These are phyloP conservation scores for Hanseniaspora osmophila DNA, from an alignment of 805 yeast genomes.

Conservation along the genomic window DNA sequence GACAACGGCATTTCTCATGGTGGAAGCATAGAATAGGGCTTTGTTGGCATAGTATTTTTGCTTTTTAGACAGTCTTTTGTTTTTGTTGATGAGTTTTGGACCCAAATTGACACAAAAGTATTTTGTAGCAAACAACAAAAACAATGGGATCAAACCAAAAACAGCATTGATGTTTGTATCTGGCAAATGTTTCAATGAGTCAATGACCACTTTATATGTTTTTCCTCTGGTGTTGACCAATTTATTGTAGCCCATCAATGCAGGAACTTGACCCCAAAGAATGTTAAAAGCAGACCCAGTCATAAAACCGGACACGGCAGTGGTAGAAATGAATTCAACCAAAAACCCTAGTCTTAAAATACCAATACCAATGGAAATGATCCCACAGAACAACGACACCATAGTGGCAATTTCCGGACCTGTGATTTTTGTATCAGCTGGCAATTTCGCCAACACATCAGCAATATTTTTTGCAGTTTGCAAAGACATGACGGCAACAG, in stretches of 20 bases:
- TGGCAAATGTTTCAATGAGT: slow-evolving; percentile 58
- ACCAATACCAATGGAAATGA: slow-evolving; percentile 72
- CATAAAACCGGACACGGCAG: slow-evolving; percentile 91
- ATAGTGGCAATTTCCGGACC: slow-evolving; percentile 60
- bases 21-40: slow-evolving; percentile 54
- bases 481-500: slow-evolving; percentile 89
- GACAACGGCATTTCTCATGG: slow-evolving; percentile 69
- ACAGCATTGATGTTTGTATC: slow-evolving; percentile 70
- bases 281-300: slow-evolving; percentile 84
- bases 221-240: slow-evolving; percentile 59
- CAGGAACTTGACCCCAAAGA: slow-evolving; percentile 75
- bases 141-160: slow-evolving; percentile 66
- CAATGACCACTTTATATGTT: slow-evolving; percentile 54
- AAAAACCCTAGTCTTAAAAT: slow-evolving; percentile 73
- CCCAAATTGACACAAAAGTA: slow-evolving; percentile 39
- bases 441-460: slow-evolving; percentile 32
- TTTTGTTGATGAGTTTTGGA: slow-evolving; percentile 49
- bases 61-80: slow-evolving; percentile 19
- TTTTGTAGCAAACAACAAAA: slow-evolving; percentile 62
- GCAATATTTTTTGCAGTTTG: slow-evolving; percentile 67
- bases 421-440: slow-evolving; percentile 25
- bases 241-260: slow-evolving; percentile 62
- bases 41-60: slow-evolving; percentile 17
- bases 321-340: slow-evolving; percentile 76
- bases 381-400: slow-evolving; percentile 71